Evolutionary conservation across 257 asterid genomes (phyloP).

Genomic region (Knoxia roxburghii): DNA sequence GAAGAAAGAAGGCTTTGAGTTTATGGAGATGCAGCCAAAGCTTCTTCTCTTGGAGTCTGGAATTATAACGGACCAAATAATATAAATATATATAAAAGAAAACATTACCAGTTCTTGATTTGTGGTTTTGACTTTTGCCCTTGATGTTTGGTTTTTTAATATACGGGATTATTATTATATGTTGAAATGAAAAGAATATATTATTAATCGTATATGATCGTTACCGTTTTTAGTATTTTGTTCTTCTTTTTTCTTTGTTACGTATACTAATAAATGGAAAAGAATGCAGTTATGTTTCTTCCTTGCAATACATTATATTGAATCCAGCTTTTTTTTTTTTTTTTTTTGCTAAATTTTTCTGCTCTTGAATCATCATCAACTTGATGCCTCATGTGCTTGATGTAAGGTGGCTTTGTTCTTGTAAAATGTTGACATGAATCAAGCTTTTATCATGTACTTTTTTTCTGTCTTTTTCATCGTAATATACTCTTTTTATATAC

Average conservation of each 20-base stretch:
- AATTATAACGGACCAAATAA: background rate
- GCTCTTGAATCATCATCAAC: background rate
- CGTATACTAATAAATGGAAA: too few species aligned
- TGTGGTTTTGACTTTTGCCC: constrained; percentile 4
- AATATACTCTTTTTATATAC: too few species aligned
- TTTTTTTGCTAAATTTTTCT: background rate
- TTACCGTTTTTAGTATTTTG: too few species aligned
- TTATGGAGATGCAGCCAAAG: background rate
- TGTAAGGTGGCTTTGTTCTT: too few species aligned
- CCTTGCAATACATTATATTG: too few species aligned
- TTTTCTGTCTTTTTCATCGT: too few species aligned
- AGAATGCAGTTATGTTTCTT: background rate
- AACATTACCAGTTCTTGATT: background rate
- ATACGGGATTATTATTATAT: background rate
- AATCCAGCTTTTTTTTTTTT: constrained; percentile 1
- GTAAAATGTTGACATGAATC: too few species aligned
- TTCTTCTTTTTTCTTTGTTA: too few species aligned
- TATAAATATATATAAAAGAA: background rate
- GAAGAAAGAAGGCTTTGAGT: background rate
- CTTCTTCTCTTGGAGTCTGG: constrained; percentile 10
- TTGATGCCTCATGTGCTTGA: constrained; percentile 3
- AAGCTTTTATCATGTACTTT: too few species aligned
- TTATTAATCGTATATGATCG: too few species aligned
- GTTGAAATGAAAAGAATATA: too few species aligned
- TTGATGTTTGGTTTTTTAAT: too few species aligned